Conservation (phyloP, 2,329 filamentous ascomycete genomes). For the Aspergillus intermedius region DNA sequence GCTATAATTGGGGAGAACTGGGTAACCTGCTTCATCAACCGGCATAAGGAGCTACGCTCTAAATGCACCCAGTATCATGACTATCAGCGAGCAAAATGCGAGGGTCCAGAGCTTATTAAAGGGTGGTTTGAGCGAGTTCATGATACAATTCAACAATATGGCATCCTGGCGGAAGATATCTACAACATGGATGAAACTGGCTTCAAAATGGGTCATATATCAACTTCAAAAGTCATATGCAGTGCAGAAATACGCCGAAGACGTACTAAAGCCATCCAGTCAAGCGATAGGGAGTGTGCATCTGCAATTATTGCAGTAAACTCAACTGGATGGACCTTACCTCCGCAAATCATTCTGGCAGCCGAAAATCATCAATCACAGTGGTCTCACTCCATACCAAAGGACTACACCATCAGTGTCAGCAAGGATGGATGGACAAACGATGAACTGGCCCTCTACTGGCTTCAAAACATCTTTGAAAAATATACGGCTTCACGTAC, state of each 20-base stretch:
- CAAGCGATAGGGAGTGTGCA: constrained; percentile 5
- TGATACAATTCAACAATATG: neutral
- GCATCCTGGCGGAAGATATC: neutral
- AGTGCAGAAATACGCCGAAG: neutral
- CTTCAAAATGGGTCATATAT: constrained; percentile 4
- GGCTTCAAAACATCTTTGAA: constrained; percentile 1
- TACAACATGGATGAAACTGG: constrained; percentile 6
- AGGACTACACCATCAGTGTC: neutral
- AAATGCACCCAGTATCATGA: too few relatives aligned
- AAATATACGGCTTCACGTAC: neutral
- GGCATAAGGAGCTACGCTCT: too few relatives aligned
- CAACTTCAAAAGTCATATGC: constrained; percentile 6
- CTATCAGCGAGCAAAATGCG: neutral
- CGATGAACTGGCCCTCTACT: neutral
- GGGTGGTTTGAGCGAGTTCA: neutral
- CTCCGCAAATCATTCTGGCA: constrained; percentile 1
- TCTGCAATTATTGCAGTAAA: constrained; percentile 8
- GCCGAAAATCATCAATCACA: neutral
- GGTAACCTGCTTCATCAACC: too few relatives aligned
- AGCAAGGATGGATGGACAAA: neutral
- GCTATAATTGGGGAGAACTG: too few relatives aligned
- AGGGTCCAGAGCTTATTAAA: constrained; percentile 1
- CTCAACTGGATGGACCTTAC: neutral
- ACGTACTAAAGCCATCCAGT: constrained; percentile 2
- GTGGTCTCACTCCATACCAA: too few relatives aligned